Evolutionary conservation across 2,329 filamentous ascomycete species (phyloP).

Genomic region (Fusarium cicatricum): DNA sequence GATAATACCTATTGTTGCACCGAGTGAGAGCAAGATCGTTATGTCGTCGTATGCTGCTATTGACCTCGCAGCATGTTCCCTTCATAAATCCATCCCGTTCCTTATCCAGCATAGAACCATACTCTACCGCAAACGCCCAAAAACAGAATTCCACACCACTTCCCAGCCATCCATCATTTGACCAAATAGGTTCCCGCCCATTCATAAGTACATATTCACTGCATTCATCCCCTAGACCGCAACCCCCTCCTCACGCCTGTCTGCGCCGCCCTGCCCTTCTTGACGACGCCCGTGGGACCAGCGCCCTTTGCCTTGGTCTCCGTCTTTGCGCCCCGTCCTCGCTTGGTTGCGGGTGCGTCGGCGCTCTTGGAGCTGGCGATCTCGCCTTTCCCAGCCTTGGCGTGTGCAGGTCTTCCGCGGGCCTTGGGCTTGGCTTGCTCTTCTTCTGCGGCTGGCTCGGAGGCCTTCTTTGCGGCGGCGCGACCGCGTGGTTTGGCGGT

Average conservation of each 20-base stretch:
- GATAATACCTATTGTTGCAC: not conserved
- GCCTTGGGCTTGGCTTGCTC: constrained; percentile 25
- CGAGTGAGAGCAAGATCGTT: not conserved
- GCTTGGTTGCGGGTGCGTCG: constrained; percentile 15
- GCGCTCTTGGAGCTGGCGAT: constrained; percentile 25
- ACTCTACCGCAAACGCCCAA: constrained; percentile 5
- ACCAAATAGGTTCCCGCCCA: not conserved
- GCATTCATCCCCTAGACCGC: constrained; percentile 25
- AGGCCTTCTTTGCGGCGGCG: constrained; percentile 9
- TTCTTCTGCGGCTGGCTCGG: constrained; percentile 1
- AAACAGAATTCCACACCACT: not conserved
- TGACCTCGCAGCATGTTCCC: not conserved
- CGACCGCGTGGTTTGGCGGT: constrained; percentile 24
- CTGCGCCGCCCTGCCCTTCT: constrained; percentile 27
- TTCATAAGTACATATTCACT: not conserved
- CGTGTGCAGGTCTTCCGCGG: constrained; percentile 27
- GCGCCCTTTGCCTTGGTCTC: constrained; percentile 16
- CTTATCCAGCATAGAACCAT: not conserved
- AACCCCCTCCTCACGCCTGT: constrained; percentile 30
- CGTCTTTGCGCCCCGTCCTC: constrained; percentile 18
- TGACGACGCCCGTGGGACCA: constrained; percentile 29
- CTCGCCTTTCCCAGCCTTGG: constrained; percentile 39
- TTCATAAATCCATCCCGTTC: constrained; percentile 1
- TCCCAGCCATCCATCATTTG: not conserved
- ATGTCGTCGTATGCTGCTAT: not conserved